These are phyloP conservation scores for Hirsutella thompsonii DNA, from an alignment of 2,329 filamentous ascomycete species.

Conservation along the genomic window DNA sequence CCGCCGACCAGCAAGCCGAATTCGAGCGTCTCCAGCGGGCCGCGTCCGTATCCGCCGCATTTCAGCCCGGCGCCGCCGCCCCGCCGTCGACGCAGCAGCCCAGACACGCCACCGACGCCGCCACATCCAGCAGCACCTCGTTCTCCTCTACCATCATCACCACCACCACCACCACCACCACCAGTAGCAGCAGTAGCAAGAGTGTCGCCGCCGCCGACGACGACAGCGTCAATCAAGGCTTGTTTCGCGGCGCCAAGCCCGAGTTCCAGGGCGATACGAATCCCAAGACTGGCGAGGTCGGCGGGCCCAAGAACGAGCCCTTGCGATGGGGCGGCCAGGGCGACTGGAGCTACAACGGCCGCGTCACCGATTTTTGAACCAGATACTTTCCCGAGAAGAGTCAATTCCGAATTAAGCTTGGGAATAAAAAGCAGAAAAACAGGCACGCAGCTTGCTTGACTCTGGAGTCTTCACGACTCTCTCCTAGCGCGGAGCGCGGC, in stretches of 20 bases:
- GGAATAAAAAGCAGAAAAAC: too few species aligned
- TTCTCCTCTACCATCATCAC: too few species aligned
- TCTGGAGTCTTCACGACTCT: too few species aligned
- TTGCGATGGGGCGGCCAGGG: constrained; percentile 67
- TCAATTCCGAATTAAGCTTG: too few species aligned
- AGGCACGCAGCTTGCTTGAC: too few species aligned
- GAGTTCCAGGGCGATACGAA: constrained; percentile 91
- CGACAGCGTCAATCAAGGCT: constrained; percentile 39
- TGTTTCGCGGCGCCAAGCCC: constrained; percentile 65
- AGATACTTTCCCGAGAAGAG: too few species aligned
- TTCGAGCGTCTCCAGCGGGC: constrained; percentile 74
- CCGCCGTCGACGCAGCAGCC: constrained; percentile 11
- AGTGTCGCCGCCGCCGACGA: not conserved
- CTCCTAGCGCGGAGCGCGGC: too few species aligned
- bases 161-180: too few species aligned
- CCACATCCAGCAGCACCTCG: constrained; percentile 14
- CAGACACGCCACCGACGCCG: constrained; percentile 8
- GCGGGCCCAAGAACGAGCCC: constrained; percentile 95
- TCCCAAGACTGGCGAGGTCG: constrained; percentile 88
- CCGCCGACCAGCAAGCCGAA: constrained; percentile 77
- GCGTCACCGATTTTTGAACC: constrained; percentile 85
- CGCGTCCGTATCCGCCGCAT: constrained; percentile 32
- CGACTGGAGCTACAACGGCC: constrained; percentile 87
- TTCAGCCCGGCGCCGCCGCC: constrained; percentile 18
- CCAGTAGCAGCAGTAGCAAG: too few species aligned